These are phyloP conservation scores for Microsporum canis DNA, from an alignment of 2,329 filamentous ascomycete genomes.

Conservation along the genomic window DNA sequence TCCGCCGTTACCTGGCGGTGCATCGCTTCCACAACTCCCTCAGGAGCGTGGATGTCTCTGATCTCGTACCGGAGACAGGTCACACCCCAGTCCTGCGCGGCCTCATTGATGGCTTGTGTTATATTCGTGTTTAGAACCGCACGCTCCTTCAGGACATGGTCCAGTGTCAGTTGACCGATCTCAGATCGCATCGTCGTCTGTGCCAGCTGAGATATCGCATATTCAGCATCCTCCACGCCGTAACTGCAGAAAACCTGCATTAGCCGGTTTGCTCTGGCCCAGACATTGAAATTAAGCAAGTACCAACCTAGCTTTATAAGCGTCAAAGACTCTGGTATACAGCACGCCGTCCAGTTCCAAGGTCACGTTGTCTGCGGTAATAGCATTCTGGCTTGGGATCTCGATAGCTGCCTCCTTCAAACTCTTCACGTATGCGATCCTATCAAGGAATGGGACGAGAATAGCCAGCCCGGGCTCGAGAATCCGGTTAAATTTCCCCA, in stretches of 20 bases:
- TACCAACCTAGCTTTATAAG: slow-evolving; percentile 83
- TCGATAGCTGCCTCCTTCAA: slow-evolving; percentile 94
- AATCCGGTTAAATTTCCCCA: slow-evolving; percentile 95
- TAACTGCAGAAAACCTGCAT: slow-evolving; percentile 48
- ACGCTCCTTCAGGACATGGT: slow-evolving; percentile 95
- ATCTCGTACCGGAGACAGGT: slow-evolving; percentile 96
- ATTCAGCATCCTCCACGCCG: slow-evolving; percentile 95
- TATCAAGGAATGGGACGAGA: slow-evolving; percentile 79
- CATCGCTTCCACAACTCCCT: slow-evolving; percentile 91
- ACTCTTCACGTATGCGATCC: slow-evolving; percentile 95
- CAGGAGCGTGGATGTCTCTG: slow-evolving; percentile 91
- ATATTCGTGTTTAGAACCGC: slow-evolving; percentile 95
- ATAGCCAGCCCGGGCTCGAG: slow-evolving; percentile 84
- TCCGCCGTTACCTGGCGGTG: slow-evolving; percentile 96
- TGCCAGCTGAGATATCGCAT: slow-evolving; percentile 93
- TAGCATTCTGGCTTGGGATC: slow-evolving; percentile 94
- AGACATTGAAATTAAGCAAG: neutral
- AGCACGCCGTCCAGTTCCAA: slow-evolving; percentile 90
- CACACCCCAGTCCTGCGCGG: slow-evolving; percentile 92
- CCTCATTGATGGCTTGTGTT: slow-evolving; percentile 97
- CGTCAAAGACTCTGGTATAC: slow-evolving; percentile 92
- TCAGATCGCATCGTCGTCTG: slow-evolving; percentile 99
- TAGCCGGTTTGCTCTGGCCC: neutral
- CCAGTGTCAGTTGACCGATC: slow-evolving; percentile 89
- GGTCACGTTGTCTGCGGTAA: slow-evolving; percentile 97